A percentile compares a stretch with the other conserved stretches of the same genome.
These are phyloP conservation scores for Lachnellula willkommii DNA, from an alignment of 2,329 filamentous ascomycete species.

Conservation along the genomic window DNA sequence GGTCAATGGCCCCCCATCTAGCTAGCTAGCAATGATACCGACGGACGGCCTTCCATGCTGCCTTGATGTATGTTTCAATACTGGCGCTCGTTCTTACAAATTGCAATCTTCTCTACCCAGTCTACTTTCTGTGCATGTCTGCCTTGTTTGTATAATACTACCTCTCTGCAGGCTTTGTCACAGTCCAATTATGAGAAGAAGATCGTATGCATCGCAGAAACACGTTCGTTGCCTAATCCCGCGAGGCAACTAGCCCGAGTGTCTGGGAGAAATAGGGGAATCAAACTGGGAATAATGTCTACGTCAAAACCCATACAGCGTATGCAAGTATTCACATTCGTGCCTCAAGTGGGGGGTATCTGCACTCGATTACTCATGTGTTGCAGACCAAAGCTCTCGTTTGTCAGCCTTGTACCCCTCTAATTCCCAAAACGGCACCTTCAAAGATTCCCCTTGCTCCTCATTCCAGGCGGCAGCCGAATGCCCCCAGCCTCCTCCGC, in stretches of 20 bases:
- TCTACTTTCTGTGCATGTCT: too few relatives aligned
- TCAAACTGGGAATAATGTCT: not conserved
- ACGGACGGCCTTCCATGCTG: not conserved
- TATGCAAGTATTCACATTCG: not conserved
- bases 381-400: not conserved
- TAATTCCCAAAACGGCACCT: not conserved
- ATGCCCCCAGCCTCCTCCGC: constrained; percentile 37
- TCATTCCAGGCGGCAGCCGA: constrained; percentile 49
- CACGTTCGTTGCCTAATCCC: too few relatives aligned
- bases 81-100: too few relatives aligned
- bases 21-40: too few relatives aligned
- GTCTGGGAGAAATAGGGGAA: not conserved
- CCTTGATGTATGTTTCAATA: not conserved
- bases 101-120: too few relatives aligned
- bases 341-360: not conserved
- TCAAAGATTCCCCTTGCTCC: constrained; percentile 28
- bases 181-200: too few relatives aligned
- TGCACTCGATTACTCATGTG: not conserved
- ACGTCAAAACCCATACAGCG: not conserved
- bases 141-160: too few relatives aligned
- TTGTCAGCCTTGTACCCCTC: not conserved
- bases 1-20: too few relatives aligned
- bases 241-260: not conserved
- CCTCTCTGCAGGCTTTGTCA: too few relatives aligned
- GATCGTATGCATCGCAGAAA: too few relatives aligned